Evolutionary conservation across 257 asterid species (phyloP).

Genomic region (Solanum boliviense): DNA sequence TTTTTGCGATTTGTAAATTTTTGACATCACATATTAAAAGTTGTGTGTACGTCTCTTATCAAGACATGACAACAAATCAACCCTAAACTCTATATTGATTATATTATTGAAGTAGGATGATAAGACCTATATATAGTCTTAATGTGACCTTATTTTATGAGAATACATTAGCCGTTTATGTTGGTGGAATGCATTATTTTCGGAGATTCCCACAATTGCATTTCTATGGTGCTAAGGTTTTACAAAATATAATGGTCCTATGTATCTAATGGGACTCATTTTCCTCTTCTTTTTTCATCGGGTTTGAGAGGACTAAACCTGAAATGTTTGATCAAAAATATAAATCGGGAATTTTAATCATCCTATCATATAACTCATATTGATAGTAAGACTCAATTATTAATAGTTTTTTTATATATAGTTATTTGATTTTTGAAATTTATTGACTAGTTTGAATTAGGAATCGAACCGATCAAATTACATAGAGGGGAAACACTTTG

Average conservation of each 20-base stretch:
- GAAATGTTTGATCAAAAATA: neutral
- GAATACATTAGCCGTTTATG: neutral
- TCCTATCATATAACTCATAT: neutral
- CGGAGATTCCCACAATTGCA: neutral
- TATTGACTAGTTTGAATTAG: neutral
- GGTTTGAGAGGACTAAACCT: neutral
- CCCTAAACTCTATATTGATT: neutral
- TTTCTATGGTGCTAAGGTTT: neutral
- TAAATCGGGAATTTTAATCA: accelerated
- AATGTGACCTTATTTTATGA: neutral
- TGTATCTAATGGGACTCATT: neutral
- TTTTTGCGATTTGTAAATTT: neutral
- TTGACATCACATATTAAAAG: neutral
- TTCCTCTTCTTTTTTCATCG: neutral
- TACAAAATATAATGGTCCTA: neutral
- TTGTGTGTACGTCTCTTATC: neutral
- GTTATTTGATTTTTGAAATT: neutral
- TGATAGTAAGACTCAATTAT: neutral
- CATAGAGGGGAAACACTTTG: neutral
- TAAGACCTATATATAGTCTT: neutral
- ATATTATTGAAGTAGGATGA: neutral
- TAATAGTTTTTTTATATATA: neutral
- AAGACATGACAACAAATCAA: neutral
- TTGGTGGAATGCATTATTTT: neutral
- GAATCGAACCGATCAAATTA: neutral